Evolutionary conservation across 2,329 filamentous ascomycete genomes (phyloP).

Genomic region (Dothidotthia symphoricarpi): DNA sequence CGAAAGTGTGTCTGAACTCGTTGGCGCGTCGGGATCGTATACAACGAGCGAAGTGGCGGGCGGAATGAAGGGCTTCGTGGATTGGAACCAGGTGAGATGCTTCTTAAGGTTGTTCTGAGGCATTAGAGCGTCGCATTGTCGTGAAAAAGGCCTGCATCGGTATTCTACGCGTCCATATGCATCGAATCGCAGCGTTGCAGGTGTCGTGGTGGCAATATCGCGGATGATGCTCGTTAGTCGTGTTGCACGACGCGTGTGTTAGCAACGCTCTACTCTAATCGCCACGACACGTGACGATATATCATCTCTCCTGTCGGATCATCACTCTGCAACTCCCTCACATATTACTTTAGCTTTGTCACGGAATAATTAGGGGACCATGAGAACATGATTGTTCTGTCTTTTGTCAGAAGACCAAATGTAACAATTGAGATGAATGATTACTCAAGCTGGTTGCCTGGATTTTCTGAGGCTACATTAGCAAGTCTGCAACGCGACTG

Average conservation of each 20-base stretch:
- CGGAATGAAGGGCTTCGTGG: constrained; percentile 48
- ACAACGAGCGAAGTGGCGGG: constrained; percentile 27
- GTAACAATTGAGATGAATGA: background rate
- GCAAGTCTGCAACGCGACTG: too few species aligned
- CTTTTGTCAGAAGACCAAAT: too few species aligned
- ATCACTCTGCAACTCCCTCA: too few species aligned
- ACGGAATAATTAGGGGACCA: background rate
- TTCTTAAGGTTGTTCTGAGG: constrained; percentile 50
- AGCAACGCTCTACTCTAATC: constrained; percentile 18
- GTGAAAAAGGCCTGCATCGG: constrained; percentile 17
- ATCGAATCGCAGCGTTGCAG: constrained; percentile 8
- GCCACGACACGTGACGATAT: constrained; percentile 28
- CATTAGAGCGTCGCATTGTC: constrained; percentile 43
- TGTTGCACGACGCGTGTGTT: constrained; percentile 26
- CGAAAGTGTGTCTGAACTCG: constrained; percentile 22
- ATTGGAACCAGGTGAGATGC: constrained; percentile 51
- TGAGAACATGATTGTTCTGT: too few species aligned
- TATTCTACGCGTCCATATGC: constrained; percentile 23
- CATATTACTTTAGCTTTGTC: background rate
- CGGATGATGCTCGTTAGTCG: constrained; percentile 9
- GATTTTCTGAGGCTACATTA: too few species aligned
- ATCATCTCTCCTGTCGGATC: background rate
- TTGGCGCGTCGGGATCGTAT: constrained; percentile 28
- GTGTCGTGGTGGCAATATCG: constrained; percentile 24
- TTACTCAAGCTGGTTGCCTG: background rate